Evolutionary conservation across 2,329 filamentous ascomycete genomes (phyloP).

Genomic region (Apiospora rasikravindrae): DNA sequence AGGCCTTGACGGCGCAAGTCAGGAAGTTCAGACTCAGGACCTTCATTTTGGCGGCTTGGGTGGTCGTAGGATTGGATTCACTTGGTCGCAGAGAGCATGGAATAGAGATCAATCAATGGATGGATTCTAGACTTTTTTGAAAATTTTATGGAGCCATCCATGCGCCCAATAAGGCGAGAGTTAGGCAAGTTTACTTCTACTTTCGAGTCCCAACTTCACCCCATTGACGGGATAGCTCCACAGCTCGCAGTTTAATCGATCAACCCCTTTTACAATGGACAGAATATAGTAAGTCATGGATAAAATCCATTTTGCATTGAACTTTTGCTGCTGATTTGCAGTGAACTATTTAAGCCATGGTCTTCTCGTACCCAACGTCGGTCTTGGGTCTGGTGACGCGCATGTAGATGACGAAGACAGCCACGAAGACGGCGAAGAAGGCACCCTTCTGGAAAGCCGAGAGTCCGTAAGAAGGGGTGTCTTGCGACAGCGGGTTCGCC

Average conservation of each 20-base stretch:
- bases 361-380: slow-evolving; percentile 50
- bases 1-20: slow-evolving; percentile 93
- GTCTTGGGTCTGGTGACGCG: slow-evolving; percentile 45
- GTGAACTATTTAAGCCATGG: slow-evolving; percentile 42
- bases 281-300: neutral
- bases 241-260: neutral
- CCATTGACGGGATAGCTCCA: neutral
- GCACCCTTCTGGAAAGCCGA: slow-evolving; percentile 55
- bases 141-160: slow-evolving; percentile 23
- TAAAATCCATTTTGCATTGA: slow-evolving; percentile 18
- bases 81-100: neutral
- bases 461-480: slow-evolving; percentile 42
- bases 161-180: neutral
- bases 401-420: slow-evolving; percentile 51
- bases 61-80: neutral
- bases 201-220: neutral
- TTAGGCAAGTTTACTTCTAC: neutral
- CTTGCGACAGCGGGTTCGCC: slow-evolving; percentile 32
- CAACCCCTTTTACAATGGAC: neutral
- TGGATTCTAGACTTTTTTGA: slow-evolving; percentile 12
- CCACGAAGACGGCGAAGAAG: slow-evolving; percentile 54
- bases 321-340: slow-evolving; percentile 22
- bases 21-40: slow-evolving; percentile 95
- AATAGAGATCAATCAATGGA: neutral
- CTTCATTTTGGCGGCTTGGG: slow-evolving; percentile 69